Evolutionary conservation across 805 yeast genomes (phyloP).

Genomic region (Metahyphopichia silvanorum): DNA sequence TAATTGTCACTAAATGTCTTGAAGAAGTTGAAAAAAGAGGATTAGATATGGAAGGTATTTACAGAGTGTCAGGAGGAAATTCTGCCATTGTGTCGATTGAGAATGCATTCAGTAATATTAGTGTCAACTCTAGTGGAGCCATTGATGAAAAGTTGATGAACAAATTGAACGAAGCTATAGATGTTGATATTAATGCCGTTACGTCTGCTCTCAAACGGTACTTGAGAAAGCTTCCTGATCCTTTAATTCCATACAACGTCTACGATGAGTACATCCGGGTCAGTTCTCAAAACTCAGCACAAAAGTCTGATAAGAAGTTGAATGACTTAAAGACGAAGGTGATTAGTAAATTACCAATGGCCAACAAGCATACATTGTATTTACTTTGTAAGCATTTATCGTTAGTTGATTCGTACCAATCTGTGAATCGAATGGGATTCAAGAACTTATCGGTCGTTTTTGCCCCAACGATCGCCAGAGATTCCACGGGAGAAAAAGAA

Average conservation of each 20-base stretch:
- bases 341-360: slow-evolving; percentile 55
- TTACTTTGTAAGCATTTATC: slow-evolving; percentile 62
- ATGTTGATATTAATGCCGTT: slow-evolving; percentile 79
- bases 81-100: slow-evolving; percentile 57
- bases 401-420: slow-evolving; percentile 50
- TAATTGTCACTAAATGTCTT: slow-evolving; percentile 67
- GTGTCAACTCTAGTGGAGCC: slow-evolving; percentile 15
- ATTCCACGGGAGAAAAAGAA: slow-evolving; percentile 75
- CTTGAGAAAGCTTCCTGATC: slow-evolving; percentile 78
- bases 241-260: slow-evolving; percentile 67
- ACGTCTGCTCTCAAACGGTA: slow-evolving; percentile 86
- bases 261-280: slow-evolving; percentile 68
- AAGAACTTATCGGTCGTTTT: slow-evolving; percentile 87
- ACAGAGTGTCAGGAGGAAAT: slow-evolving; percentile 83
- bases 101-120: slow-evolving; percentile 33
- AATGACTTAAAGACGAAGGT: slow-evolving; percentile 41
- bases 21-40: slow-evolving; percentile 78
- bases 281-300: slow-evolving; percentile 28
- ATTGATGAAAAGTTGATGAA: slow-evolving; percentile 31
- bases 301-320: slow-evolving; percentile 27
- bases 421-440: slow-evolving; percentile 73
- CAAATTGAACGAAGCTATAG: slow-evolving; percentile 33
- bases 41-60: slow-evolving; percentile 78
- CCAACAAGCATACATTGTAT: slow-evolving; percentile 60
- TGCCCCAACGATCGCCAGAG: slow-evolving; percentile 89